phyloP scores from a whole-genome alignment of 495 filamentous ascomycete species.

The Eremomyces bilateralis region DNA sequence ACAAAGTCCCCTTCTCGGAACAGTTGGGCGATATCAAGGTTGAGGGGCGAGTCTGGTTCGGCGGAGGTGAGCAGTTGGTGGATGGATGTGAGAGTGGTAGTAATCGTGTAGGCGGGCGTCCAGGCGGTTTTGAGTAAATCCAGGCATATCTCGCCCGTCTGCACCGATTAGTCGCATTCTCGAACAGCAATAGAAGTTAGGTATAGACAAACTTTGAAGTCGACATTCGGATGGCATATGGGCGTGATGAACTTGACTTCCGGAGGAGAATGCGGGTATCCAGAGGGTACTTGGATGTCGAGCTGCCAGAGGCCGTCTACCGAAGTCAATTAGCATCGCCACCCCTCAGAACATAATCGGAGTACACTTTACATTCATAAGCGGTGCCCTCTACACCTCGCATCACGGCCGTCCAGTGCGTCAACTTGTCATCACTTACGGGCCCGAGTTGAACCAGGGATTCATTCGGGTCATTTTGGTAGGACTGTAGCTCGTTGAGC shows the following conservation, averaged over 20 bases:
- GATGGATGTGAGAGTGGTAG: slow-evolving; percentile 52
- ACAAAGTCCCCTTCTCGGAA: slow-evolving; percentile 52
- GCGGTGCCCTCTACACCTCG: slow-evolving; percentile 42
- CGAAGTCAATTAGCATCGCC: neutral
- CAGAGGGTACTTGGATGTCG: slow-evolving; percentile 47
- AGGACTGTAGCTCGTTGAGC: slow-evolving; percentile 40
- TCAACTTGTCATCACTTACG: slow-evolving; percentile 42
- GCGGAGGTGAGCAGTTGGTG: slow-evolving; percentile 58
- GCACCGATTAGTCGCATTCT: neutral
- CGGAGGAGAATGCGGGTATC: slow-evolving; percentile 62
- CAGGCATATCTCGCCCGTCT: slow-evolving; percentile 80
- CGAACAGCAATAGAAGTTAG: slow-evolving; percentile 8
- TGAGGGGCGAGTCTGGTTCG: slow-evolving; percentile 62
- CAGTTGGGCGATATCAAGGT: slow-evolving; percentile 69
- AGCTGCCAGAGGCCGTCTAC: slow-evolving; percentile 75
- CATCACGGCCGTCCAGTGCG: slow-evolving; percentile 62
- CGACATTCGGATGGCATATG: slow-evolving; percentile 73
- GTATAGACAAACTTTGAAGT: slow-evolving; percentile 25
- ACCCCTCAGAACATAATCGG: too few relatives aligned
- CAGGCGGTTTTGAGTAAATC: slow-evolving; percentile 67
- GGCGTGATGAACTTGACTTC: slow-evolving; percentile 55
- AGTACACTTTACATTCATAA: slow-evolving; percentile 46
- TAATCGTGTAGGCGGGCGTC: slow-evolving; percentile 67
- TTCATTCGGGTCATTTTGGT: slow-evolving; percentile 31
- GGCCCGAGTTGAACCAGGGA: slow-evolving; percentile 42